Conservation (phyloP, 2,329 filamentous ascomycete genomes). For the Sclerotinia subarctica region DNA sequence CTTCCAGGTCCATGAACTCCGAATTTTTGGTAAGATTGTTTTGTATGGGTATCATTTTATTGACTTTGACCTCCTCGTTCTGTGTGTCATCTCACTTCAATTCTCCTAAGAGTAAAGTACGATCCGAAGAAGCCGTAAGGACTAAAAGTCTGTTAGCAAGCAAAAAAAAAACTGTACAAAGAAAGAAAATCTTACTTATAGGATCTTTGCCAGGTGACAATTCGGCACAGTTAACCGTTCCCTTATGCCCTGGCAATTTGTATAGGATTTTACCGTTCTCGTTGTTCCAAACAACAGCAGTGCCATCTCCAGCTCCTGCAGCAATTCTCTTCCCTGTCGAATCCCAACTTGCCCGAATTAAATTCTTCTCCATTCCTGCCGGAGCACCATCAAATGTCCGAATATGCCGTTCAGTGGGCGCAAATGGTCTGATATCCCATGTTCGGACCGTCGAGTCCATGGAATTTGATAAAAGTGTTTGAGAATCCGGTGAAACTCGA, state of each 20-base stretch:
- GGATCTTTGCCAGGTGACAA: conserved; percentile 83
- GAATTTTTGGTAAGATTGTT: conserved; percentile 5
- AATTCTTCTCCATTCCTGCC: conserved; percentile 83
- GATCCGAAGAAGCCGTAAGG: conserved; percentile 85
- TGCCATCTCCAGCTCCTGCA: conserved; percentile 85
- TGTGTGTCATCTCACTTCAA: conserved; percentile 53
- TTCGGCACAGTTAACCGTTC: conserved; percentile 90
- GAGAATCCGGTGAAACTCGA: conserved; percentile 86
- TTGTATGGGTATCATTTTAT: conserved; percentile 16
- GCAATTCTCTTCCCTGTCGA: conserved; percentile 80
- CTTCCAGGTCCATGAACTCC: conserved; percentile 2
- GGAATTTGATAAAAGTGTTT: conserved; percentile 83
- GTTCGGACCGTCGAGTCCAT: conserved; percentile 93
- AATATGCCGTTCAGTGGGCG: conserved; percentile 79
- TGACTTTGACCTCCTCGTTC: conserved; percentile 2
- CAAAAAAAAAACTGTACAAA: not conserved
- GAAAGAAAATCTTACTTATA: conserved; percentile 64
- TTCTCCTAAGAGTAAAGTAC: conserved; percentile 79
- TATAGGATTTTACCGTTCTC: conserved; percentile 87
- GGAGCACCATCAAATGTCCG: conserved; percentile 91
- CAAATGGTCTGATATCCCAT: conserved; percentile 96
- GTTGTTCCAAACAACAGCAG: conserved; percentile 85
- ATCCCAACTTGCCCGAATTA: conserved; percentile 89
- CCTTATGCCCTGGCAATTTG: conserved; percentile 93
- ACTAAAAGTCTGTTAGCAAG: conserved; percentile 51